These are phyloP conservation scores for Lumnitzera littorea DNA, from an alignment of 345 rosid species.

Conservation along the genomic window DNA sequence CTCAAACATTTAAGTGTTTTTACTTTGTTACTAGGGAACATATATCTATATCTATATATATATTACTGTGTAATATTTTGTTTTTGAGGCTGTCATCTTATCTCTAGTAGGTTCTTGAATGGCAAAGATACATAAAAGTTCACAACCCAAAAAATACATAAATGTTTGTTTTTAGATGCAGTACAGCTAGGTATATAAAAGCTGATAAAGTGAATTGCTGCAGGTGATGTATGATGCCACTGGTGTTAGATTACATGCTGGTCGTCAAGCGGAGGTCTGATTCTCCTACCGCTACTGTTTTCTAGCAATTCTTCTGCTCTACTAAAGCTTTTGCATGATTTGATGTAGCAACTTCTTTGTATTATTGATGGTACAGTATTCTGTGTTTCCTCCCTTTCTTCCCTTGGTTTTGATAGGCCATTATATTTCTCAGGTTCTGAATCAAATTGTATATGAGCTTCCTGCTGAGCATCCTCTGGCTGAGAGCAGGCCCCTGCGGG, in stretches of 20 bases:
- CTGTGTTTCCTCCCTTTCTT: constrained; percentile 7
- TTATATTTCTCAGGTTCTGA: constrained; percentile 41
- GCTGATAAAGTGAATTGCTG: constrained; percentile 1
- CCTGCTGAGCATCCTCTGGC: constrained; percentile 93
- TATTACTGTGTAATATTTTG: too few species aligned
- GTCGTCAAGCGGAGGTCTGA: constrained; percentile 85
- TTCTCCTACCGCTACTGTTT: constrained; percentile 10
- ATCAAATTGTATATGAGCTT: constrained; percentile 92
- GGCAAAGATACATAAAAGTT: too few species aligned
- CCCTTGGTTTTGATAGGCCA: neutral
- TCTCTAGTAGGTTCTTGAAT: too few species aligned
- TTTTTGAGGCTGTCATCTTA: too few species aligned
- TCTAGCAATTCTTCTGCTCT: neutral
- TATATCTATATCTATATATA: too few species aligned
- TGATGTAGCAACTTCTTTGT: neutral
- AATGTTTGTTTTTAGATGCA: too few species aligned
- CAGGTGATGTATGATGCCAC: constrained; percentile 95
- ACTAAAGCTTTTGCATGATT: neutral
- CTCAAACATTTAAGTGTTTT: too few species aligned
- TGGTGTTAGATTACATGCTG: constrained; percentile 84
- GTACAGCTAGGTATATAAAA: too few species aligned
- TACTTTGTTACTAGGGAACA: too few species aligned
- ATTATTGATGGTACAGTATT: neutral
- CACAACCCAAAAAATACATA: too few species aligned
- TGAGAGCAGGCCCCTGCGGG: constrained; percentile 70